Evolutionary conservation across 2,329 filamentous ascomycete species (phyloP).

Genomic region (Fusarium palustre): DNA sequence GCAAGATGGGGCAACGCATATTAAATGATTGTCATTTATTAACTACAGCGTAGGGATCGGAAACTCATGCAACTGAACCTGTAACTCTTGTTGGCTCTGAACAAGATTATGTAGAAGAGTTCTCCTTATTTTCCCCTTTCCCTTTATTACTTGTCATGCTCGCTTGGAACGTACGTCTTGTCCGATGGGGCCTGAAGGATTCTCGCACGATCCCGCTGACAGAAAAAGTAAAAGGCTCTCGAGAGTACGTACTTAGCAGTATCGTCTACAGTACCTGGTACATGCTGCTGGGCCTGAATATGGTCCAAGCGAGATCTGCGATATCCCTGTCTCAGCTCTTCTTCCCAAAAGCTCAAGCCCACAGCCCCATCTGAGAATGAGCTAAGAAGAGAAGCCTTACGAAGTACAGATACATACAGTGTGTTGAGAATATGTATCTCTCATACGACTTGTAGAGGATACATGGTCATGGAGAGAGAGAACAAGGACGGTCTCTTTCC

Average conservation of each 20-base stretch:
- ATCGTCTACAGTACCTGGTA: neutral
- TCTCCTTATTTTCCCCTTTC: neutral
- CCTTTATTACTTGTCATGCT: neutral
- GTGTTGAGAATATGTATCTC: neutral
- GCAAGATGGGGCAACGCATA: neutral
- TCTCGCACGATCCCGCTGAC: neutral
- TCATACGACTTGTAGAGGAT: neutral
- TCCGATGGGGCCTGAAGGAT: neutral
- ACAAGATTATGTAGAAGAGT: neutral
- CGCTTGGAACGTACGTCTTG: neutral
- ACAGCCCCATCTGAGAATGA: conserved; percentile 3
- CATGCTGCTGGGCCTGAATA: neutral
- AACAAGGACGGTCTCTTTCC: neutral
- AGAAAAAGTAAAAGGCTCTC: neutral
- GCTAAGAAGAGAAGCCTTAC: neutral
- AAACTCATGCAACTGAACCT: neutral
- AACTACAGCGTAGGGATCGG: neutral
- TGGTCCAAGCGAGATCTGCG: conserved; percentile 9
- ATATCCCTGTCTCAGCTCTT: conserved; percentile 10
- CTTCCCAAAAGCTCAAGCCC: conserved; percentile 3
- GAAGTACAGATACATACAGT: neutral
- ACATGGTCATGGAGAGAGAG: neutral
- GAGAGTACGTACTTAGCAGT: neutral
- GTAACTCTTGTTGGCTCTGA: neutral
- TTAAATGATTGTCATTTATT: neutral